phyloP scores from a whole-genome alignment of 139 green algal genomes.

The Tetraselmis striata region DNA sequence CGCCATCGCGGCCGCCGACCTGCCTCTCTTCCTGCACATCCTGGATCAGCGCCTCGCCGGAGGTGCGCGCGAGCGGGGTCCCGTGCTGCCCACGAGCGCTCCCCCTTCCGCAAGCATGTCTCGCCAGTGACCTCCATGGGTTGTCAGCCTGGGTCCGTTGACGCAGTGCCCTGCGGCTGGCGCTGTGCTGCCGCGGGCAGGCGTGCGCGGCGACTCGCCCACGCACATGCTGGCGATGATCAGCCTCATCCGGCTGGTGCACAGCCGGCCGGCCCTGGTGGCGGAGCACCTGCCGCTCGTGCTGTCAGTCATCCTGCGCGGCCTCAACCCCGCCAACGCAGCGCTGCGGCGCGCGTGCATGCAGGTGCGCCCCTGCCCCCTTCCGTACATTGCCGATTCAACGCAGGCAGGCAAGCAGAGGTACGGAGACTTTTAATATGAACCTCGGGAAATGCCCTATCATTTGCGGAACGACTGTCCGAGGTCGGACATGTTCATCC shows the following conservation, averaged over 20 bases:
- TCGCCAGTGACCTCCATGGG: no score
- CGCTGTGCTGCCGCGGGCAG: background rate
- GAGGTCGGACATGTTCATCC: no score
- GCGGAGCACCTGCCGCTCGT: background rate
- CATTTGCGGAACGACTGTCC: no score
- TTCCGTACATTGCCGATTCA: no score
- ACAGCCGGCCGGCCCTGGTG: background rate
- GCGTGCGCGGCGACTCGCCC: background rate
- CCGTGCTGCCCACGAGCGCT: background rate
- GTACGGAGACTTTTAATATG: no score
- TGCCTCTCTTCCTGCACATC: background rate
- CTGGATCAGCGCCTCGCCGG: background rate
- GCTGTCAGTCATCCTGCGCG: background rate
- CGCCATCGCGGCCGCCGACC: background rate
- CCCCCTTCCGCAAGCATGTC: no score
- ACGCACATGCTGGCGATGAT: background rate
- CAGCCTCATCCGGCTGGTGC: background rate
- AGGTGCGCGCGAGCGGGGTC: background rate
- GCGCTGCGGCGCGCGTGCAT: background rate
- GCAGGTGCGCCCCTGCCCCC: background rate
- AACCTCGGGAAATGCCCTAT: no score
- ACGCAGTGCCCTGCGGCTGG: no score
- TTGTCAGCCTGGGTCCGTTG: no score
- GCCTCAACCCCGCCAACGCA: background rate
- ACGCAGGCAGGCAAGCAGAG: no score